Percentiles rank a stretch among this genome's conserved stretches.
These are phyloP conservation scores for Russula foetens DNA, from an alignment of 768 basidiomycete genomes.

Conservation along the genomic window DNA sequence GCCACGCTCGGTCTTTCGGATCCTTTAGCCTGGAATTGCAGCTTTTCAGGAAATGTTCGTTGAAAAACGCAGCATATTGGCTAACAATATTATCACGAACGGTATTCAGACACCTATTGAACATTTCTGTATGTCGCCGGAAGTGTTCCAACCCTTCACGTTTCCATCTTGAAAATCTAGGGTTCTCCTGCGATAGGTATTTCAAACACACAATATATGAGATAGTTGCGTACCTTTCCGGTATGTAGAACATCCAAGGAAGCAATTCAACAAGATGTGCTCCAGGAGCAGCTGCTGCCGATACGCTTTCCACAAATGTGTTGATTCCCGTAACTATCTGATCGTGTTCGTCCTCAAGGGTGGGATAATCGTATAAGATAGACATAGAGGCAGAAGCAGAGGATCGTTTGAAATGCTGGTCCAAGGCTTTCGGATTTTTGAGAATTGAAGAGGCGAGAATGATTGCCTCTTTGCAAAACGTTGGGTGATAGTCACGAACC, in stretches of 20 bases:
- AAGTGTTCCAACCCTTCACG: slow-evolving; percentile 1
- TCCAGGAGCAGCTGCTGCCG: not conserved
- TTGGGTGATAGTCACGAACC: slow-evolving; percentile 4
- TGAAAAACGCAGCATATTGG: not conserved
- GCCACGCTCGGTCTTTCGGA: slow-evolving; percentile 1
- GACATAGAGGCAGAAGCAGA: slow-evolving; percentile 9
- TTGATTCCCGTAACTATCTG: not conserved
- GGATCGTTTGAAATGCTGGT: slow-evolving; percentile 2
- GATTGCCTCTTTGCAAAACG: not conserved
- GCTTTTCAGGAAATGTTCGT: not conserved
- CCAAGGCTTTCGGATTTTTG: not conserved
- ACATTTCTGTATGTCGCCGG: not conserved
- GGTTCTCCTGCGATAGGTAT: no score
- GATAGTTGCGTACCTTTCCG: not conserved
- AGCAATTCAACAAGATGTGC: slow-evolving; percentile 7
- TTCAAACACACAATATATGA: no score
- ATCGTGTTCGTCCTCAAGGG: not conserved
- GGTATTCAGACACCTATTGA: not conserved
- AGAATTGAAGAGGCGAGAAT: slow-evolving; percentile 3
- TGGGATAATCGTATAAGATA: slow-evolving; percentile 5
- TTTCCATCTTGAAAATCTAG: slow-evolving; percentile 12
- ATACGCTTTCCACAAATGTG: not conserved
- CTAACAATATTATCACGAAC: not conserved
- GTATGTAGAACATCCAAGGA: slow-evolving; percentile 9
- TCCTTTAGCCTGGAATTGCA: not conserved